Evolutionary conservation across 192 early-diverging fungal species (phyloP).

Genomic region (Gaertneriomyces semiglobifer): DNA sequence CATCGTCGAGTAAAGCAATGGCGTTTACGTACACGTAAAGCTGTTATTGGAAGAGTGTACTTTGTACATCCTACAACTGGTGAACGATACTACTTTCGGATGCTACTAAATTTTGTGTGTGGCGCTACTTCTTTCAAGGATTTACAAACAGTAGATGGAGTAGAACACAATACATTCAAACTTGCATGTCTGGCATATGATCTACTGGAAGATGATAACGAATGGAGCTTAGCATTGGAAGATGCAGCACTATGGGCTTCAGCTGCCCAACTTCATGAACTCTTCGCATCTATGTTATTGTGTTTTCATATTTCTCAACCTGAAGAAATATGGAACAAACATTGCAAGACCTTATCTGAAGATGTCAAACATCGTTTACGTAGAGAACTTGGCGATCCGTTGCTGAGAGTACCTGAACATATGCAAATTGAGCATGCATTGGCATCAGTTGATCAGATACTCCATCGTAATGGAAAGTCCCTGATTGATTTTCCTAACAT

Average conservation of each 20-base stretch:
- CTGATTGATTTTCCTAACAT: background rate
- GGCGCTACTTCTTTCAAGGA: background rate
- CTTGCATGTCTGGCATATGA: no score
- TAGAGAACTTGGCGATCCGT: no score
- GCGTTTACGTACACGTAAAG: background rate
- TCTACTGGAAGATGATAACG: conserved; percentile 2
- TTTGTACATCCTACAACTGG: conserved; percentile 11
- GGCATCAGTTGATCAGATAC: background rate
- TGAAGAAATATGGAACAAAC: background rate
- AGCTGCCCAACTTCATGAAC: background rate
- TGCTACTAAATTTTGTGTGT: background rate
- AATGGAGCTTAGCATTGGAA: background rate
- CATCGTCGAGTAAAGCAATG: background rate
- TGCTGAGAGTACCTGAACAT: no score
- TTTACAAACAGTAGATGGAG: background rate
- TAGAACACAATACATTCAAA: background rate
- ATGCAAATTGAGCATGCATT: no score
- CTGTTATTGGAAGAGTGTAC: background rate
- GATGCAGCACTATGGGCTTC: no score
- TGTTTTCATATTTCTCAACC: background rate
- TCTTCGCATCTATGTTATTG: conserved; percentile 2
- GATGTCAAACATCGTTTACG: no score
- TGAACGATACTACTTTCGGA: background rate
- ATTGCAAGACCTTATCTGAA: background rate
- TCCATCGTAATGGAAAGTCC: background rate